phyloP scores from a whole-genome alignment of 2,329 filamentous ascomycete genomes.

The Zarea fungicola region DNA sequence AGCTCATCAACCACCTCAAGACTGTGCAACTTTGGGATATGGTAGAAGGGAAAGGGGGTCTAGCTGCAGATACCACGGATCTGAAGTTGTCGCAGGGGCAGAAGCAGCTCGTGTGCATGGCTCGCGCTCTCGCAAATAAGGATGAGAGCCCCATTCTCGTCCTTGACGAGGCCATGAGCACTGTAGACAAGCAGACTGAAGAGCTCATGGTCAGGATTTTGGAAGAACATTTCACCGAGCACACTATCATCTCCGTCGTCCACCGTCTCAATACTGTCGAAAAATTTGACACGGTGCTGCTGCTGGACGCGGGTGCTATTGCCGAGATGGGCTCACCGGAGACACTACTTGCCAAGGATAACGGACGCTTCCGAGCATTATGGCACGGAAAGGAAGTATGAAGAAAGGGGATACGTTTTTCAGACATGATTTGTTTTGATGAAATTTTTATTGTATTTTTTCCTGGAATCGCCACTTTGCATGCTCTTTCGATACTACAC shows the following conservation, averaged over 20 bases:
- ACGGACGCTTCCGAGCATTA: slow-evolving; percentile 4
- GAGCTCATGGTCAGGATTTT: slow-evolving; percentile 29
- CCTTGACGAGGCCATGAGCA: slow-evolving; percentile 36
- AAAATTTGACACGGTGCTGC: slow-evolving; percentile 53
- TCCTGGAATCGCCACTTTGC: too few species aligned
- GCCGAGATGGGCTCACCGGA: slow-evolving; percentile 7
- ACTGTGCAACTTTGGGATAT: slow-evolving; percentile 39
- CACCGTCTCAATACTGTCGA: slow-evolving; percentile 43
- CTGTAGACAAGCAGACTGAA: slow-evolving; percentile 30
- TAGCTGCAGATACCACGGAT: slow-evolving; percentile 28
- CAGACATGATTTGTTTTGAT: too few species aligned
- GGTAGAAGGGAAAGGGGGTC: slow-evolving; percentile 33
- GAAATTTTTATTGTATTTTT: too few species aligned
- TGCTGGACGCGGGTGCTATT: slow-evolving; percentile 46
- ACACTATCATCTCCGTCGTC: slow-evolving; percentile 46
- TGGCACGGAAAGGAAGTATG: slow-evolving; percentile 6
- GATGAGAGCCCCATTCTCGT: slow-evolving; percentile 29
- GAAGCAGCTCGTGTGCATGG: slow-evolving; percentile 38
- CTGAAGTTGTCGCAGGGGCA: slow-evolving; percentile 37
- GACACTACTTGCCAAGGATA: slow-evolving; percentile 1
- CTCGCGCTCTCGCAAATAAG: slow-evolving; percentile 29
- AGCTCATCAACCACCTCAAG: slow-evolving; percentile 37
- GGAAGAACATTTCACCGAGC: slow-evolving; percentile 26
- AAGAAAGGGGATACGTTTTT: too few species aligned
- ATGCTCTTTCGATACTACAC: too few species aligned